Evolutionary conservation across 768 basidiomycete species (phyloP).

Genomic region (Agaricus blazei): DNA sequence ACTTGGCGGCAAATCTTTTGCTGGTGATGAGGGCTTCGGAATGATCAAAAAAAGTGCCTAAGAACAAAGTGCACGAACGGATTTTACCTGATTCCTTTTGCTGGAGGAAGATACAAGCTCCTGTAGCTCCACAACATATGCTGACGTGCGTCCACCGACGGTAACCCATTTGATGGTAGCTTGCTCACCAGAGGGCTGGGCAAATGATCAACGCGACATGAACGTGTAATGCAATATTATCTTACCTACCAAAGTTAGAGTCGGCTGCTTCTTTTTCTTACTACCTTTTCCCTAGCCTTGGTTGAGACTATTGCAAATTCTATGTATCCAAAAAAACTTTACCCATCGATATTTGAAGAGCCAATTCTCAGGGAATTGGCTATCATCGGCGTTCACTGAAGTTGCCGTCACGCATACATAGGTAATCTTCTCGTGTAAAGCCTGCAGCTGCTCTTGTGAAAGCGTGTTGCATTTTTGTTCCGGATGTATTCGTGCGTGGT

Average conservation of each 20-base stretch:
- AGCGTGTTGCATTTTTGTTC: constrained; percentile 60
- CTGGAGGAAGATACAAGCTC: constrained; percentile 15
- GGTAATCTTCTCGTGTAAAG: constrained; percentile 46
- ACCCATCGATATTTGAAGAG: constrained; percentile 70
- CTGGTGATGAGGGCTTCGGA: background rate
- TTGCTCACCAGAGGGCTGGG: constrained; percentile 60
- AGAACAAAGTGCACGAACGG: background rate
- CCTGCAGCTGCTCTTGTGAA: constrained; percentile 38
- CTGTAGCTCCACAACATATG: constrained; percentile 64
- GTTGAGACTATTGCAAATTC: background rate
- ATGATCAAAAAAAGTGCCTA: background rate
- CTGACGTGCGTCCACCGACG: constrained; percentile 75
- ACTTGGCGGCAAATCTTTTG: background rate
- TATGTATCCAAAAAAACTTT: constrained; percentile 5
- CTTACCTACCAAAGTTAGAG: constrained; percentile 40
- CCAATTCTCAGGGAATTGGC: constrained; percentile 64
- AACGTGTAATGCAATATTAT: background rate
- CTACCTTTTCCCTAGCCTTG: constrained; percentile 47
- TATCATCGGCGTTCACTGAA: constrained; percentile 63
- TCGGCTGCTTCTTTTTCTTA: constrained; percentile 32
- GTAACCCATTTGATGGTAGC: constrained; percentile 73
- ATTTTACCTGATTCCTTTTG: background rate
- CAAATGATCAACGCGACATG: background rate
- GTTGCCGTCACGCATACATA: constrained; percentile 60
- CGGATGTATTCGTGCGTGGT: constrained; percentile 70